These are phyloP conservation scores for Cordyceps pruinosa DNA, from an alignment of 2,329 filamentous ascomycete species.

Conservation along the genomic window DNA sequence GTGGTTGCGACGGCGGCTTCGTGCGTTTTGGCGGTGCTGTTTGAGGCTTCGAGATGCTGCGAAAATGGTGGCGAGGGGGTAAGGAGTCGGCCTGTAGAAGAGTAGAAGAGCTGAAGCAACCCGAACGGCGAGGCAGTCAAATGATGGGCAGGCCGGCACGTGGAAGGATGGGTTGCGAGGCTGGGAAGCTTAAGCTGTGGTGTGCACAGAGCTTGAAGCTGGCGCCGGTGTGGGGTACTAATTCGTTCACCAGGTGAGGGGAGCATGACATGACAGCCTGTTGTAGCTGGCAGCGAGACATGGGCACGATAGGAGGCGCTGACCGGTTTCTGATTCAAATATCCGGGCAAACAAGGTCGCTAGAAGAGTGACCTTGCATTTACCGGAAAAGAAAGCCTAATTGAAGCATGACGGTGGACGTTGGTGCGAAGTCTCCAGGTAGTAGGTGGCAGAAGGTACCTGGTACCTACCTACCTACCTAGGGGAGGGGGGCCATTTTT, in stretches of 20 bases:
- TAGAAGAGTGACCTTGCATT: too few species aligned
- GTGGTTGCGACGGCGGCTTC: neutral
- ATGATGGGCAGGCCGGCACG: constrained; percentile 6
- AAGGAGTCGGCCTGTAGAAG: neutral
- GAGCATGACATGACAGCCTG: neutral
- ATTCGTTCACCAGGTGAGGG: constrained; percentile 1
- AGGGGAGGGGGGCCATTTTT: too few species aligned
- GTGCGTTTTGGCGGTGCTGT: constrained; percentile 2
- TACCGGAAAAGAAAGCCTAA: too few species aligned
- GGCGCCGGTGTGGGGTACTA: constrained; percentile 9
- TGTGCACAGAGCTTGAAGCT: too few species aligned
- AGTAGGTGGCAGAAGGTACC: too few species aligned
- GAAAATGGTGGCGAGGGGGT: neutral
- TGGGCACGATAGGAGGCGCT: too few species aligned
- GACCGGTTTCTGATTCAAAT: too few species aligned
- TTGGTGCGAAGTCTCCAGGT: too few species aligned
- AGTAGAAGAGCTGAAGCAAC: neutral
- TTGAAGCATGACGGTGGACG: too few species aligned
- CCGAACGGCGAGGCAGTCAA: neutral
- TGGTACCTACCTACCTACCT: too few species aligned
- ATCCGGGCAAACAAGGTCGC: too few species aligned
- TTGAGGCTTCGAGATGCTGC: neutral
- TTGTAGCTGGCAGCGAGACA: neutral
- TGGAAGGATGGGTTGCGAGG: constrained; percentile 3
- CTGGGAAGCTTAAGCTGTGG: neutral